Evolutionary conservation across 2,329 filamentous ascomycete genomes (phyloP), one percentile per base, ranked within the genome.

Genomic region (Phialophora macrospora): DNA sequence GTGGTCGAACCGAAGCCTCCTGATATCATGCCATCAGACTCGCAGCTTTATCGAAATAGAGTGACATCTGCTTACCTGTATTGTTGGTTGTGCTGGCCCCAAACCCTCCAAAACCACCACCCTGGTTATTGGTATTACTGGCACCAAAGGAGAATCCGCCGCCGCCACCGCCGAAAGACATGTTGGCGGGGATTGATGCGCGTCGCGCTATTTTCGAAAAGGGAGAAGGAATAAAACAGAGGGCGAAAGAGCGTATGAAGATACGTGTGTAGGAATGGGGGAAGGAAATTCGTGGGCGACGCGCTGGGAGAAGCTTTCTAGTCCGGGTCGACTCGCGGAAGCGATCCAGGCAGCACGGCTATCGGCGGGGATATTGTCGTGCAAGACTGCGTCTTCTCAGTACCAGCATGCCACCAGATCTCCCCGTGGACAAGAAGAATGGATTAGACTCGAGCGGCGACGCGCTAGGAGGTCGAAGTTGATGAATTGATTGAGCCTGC

Each of bases 91-190:
- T 71, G 54, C 63, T 72, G 44, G 44, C 68, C 14, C 71, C 71
- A 55, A 72, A 72, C 14, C 69, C 71, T 56, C 69, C 69, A 67
- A 72, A 72, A 28, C 64, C 67, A 17, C 62, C 55, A 46, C 52
- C 62, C 48, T 66, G 64, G 48, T 64, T 67, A 28, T 68, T 65
- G 56, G 64, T 68, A 34, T 64, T 70, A 64, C 63, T 72, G 14
- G 59, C 56, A 2, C 70, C 70, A 55, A 70, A 70, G 30, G 60
- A 66, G 55, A 70, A 72, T 30, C 62, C 58, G 12, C 60, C 63
- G 17, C 62, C 59, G 49, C 69, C 55, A 44, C 38, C 38, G 63
- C 71, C 69, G 60, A 73, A 72, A 61, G 72, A 68, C 71, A 72
- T 73, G 60, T 49, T 68, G 63, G 55, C 65, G 61, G 69, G 67